Base-by-base conservation (phyloP, 2,329 filamentous ascomycete species). In the Neofusicoccum kwambonambiense region DNA sequence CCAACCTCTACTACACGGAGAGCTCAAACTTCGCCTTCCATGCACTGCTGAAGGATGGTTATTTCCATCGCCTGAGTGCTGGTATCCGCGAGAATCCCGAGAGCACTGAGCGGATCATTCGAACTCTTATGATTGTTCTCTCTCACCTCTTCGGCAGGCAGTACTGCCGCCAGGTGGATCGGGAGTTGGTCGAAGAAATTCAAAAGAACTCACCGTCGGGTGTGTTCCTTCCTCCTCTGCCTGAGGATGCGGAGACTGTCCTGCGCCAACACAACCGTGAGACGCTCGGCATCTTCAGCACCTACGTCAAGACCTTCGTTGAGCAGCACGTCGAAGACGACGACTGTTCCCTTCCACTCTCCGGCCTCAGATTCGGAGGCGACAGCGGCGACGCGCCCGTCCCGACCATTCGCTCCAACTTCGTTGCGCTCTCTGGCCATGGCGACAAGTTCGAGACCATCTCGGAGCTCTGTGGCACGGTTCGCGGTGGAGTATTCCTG, bases 11-110 rank as follows among this genome's bases (percentile, higher is more conserved):
- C 77, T 92, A 88, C 70, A 90, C 89, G 0, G 90, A 93, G 69
- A 91, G 90, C 70, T 86, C 88, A 0, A 87, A 86, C 4, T 93
- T 93, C 72, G 89, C 90, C 0, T 91, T 93, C 76, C 90, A 93
- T 72, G 86, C 89, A 1, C 79, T 94, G 9, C 78, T 94, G 1
- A 89, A 87, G 65, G 85, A 84, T 2, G 90, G 90, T 0, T 93
- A 90, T 71, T 90, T 93, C 73, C 83, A 87, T 67, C 75, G 80
- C 22, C 76, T 93, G 0, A 91, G 89, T 71, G 80, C 80, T 2
- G 79, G 84, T 15, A 81, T 91, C 41, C 75, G 84, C 49, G 77
- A 73, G 3, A 82, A 83, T 15, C 80, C 82, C 22, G 68, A 84
- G 12, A 69, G 74, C 0, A 83, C 86, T 0, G 70, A 84, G 15